Evolutionary conservation across 1,284 basidiomycete genomes (phyloP), one percentile per base, ranked within the genome.

Genomic region (Cryptococcus jaspeensis): DNA sequence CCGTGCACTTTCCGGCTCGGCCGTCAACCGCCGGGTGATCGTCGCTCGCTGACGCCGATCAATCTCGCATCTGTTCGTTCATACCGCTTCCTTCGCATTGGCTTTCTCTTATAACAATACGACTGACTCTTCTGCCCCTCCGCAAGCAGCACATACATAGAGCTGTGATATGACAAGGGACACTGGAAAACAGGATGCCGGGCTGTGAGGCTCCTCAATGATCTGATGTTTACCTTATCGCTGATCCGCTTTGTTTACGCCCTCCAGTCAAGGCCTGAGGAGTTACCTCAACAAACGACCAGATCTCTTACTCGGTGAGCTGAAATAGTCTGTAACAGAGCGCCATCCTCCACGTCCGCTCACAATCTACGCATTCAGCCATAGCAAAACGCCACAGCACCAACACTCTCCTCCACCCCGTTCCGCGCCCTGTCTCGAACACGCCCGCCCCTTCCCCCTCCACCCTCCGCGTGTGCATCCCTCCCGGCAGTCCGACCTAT

Each of bases 311-410:
- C 23, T 59, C n/a, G 58, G 58, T 59, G 37, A 32, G 50, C 25
- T n/a, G n/a, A n/a, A n/a, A n/a, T 11, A 11, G 35, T 9, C 16
- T 15, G 5, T 4, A 32, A 32, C 28, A 32, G 28, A 32, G 20
- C 35, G 8, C 22, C 15, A 18, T 20, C 36, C 25, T 8, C 18
- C 8, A 16, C 38, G 4, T 16, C 12, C 28, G 23, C 35, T 44
- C 15, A 41, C 16, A 32, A 18, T 7, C n/a, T 43, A 15, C 28
- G 11, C 15, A n/a, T n/a, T n/a, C n/a, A 45, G 59, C 59, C 2
- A 58, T 61, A 15, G 59, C 59, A 1, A 61, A 58, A 18, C 28
- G 59, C 42, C 59, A 61, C 45, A 55, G 52, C 9, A 51, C 59
- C 35, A 58, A 55, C 22, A 49, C 59, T 6, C 46, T 61, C n/a